These are phyloP conservation scores for Hura crepitans DNA, from an alignment of 441 rosid species.

Conservation along the genomic window DNA sequence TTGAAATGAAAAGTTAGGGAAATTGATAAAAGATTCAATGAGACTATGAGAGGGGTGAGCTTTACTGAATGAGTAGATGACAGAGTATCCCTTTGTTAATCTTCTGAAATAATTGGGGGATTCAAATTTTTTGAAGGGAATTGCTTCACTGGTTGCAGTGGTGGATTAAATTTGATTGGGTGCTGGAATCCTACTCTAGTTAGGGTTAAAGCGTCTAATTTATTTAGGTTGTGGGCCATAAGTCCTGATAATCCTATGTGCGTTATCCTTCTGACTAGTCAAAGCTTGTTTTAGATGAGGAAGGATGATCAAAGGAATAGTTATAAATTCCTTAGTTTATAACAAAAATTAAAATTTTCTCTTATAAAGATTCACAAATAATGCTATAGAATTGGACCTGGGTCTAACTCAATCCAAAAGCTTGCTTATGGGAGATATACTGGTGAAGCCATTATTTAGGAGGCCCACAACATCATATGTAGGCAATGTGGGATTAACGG, in stretches of 20 bases:
- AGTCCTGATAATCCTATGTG: neutral
- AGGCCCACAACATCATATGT: too few species aligned
- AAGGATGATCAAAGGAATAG: too few species aligned
- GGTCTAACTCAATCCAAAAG: too few species aligned
- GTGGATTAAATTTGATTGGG: neutral
- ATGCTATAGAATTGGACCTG: too few species aligned
- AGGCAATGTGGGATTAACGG: too few species aligned
- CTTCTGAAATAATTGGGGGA: neutral
- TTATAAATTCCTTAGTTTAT: neutral
- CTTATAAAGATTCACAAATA: too few species aligned
- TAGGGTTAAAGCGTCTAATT: neutral
- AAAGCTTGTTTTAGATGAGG: slow-evolving; percentile 2
- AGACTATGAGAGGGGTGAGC: neutral
- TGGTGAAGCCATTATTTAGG: too few species aligned
- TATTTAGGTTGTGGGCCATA: neutral
- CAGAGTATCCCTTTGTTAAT: neutral
- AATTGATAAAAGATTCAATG: neutral
- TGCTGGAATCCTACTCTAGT: neutral
- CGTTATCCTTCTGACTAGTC: neutral
- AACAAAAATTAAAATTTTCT: neutral
- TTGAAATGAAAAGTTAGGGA: neutral
- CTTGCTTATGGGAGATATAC: too few species aligned
- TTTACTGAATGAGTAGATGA: neutral
- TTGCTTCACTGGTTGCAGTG: neutral
- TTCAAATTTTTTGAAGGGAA: neutral